Conservation (phyloP, 352 stramenopile species). For the Pythium rishiriense region DNA sequence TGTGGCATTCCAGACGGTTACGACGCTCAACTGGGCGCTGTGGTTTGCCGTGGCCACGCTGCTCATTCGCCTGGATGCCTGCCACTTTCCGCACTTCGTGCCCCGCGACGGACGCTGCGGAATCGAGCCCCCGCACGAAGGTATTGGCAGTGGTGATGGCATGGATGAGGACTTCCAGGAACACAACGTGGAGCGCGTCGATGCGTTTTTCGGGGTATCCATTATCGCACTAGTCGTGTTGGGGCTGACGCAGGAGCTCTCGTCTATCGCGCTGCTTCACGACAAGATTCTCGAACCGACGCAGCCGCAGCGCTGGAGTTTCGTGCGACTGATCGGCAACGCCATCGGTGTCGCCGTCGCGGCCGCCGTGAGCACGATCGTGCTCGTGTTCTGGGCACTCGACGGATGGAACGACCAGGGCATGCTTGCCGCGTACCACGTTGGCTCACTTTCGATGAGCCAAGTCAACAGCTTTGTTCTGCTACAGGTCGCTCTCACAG, state of each 20-base stretch:
- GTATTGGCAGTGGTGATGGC: not conserved
- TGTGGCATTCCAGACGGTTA: slow-evolving; percentile 93
- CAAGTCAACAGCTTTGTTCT: slow-evolving; percentile 94
- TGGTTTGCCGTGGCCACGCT: slow-evolving; percentile 95
- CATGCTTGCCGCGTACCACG: slow-evolving; percentile 52
- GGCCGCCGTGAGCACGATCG: slow-evolving; percentile 76
- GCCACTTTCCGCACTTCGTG: slow-evolving; percentile 73
- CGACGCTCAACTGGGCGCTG: slow-evolving; percentile 90
- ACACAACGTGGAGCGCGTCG: slow-evolving; percentile 40
- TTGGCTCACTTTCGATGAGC: slow-evolving; percentile 81
- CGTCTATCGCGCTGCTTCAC: slow-evolving; percentile 12
- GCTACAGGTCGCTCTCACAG: slow-evolving; percentile 93
- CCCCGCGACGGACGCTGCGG: slow-evolving; percentile 47
- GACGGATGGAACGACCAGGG: slow-evolving; percentile 81
- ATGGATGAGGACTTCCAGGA: not conserved
- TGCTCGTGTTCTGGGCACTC: slow-evolving; percentile 85
- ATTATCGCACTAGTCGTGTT: slow-evolving; percentile 76
- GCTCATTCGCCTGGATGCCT: slow-evolving; percentile 81
- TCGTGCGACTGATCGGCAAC: slow-evolving; percentile 64
- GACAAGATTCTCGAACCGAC: slow-evolving; percentile 74
- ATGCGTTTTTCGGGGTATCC: slow-evolving; percentile 91
- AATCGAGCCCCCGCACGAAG: not conserved
- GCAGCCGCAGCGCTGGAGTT: slow-evolving; percentile 69
- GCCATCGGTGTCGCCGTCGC: slow-evolving; percentile 64
- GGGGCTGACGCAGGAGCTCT: slow-evolving; percentile 12